Evolutionary conservation across 345 rosid genomes (phyloP).

Genomic region (Citrus australasica): DNA sequence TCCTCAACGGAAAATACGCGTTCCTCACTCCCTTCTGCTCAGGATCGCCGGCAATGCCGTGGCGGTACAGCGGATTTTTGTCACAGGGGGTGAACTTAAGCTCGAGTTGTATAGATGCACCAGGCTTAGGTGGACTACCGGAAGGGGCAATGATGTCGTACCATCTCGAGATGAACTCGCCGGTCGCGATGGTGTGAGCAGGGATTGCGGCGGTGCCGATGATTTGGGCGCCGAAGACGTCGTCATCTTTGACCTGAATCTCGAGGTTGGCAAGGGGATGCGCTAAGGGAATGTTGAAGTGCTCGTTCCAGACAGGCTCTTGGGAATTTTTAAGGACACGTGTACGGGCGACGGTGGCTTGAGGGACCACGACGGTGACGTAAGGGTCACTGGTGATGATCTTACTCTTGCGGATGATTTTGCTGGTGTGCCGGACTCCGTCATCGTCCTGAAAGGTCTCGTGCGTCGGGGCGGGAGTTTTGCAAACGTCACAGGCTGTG

Average conservation of each 20-base stretch:
- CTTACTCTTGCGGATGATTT: conserved; percentile 29
- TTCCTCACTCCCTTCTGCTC: conserved; percentile 50
- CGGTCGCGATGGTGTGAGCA: conserved; percentile 38
- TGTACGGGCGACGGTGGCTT: conserved; percentile 81
- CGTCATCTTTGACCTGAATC: conserved; percentile 80
- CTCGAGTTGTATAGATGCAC: conserved; percentile 45
- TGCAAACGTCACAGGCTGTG: conserved; percentile 37
- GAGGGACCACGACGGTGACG: conserved; percentile 82
- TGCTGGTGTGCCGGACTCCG: conserved; percentile 1
- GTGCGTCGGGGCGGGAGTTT: neutral
- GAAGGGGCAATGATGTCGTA: conserved; percentile 39
- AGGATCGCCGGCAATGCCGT: conserved; percentile 67
- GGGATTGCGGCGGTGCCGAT: conserved; percentile 60
- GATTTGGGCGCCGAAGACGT: conserved; percentile 70
- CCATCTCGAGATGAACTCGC: conserved; percentile 45
- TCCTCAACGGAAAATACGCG: conserved; percentile 82
- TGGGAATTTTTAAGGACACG: conserved; percentile 64
- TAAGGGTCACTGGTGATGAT: conserved; percentile 83
- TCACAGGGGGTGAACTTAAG: conserved; percentile 71
- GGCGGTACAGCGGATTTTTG: conserved; percentile 39
- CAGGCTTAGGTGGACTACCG: conserved; percentile 53
- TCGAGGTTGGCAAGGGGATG: conserved; percentile 66
- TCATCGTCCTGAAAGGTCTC: neutral
- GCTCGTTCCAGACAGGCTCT: conserved; percentile 71
- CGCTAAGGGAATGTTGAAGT: conserved; percentile 60